Base-by-base conservation (phyloP, 306 rosid species). In the Corylus heterophylla region DNA sequence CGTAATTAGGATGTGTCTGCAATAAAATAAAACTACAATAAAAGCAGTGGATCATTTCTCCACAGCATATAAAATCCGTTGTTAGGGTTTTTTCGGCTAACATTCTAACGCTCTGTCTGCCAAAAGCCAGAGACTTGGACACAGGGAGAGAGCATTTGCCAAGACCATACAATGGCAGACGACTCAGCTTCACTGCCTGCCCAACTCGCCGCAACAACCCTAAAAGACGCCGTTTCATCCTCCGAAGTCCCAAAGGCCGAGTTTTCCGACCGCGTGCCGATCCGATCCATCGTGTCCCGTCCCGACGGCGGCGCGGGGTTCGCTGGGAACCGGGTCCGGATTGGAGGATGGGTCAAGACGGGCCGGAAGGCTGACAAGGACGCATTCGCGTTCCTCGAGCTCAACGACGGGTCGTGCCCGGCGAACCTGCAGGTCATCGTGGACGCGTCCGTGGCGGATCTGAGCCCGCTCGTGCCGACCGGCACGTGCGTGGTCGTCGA, bases 321-420 rank as follows among this genome's bases (percentile, higher is more conserved):
- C 0, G 87, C 97, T 0, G 96, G 94, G 9, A 83, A 75, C 59
- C 80, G 75, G 8, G 91, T 88, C 1, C 85, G 99, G 45, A 55
- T 90, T 0, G 96, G 98, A 8, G 99, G 99, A 0, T 96, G 99
- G 98, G 99, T 95, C 49, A 96, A 93, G 87, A 96, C 96, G 0
- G 99, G 99, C 6, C 71, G 99, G 47, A 96, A 96, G 77, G 99
- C 99, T 0, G 98, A 96, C 49, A 96, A 93, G 86, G 98, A 96
- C 49, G 93, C 96, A 0, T 93, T 96, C 54, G 97, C 99, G 3
- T 96, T 96, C 74, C 74, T 96, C 71, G 98, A 96, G 77, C 84
- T 96, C 25, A 96, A 93, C 75, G 99, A 96, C 18, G 99, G 99
- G 20, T 86, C 94, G 2, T 89, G 93, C 75, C 86, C 98, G 0